phyloP scores from a whole-genome alignment of 1,139 yeast genomes.

The Yamadazyma kanchanaburiensis region DNA sequence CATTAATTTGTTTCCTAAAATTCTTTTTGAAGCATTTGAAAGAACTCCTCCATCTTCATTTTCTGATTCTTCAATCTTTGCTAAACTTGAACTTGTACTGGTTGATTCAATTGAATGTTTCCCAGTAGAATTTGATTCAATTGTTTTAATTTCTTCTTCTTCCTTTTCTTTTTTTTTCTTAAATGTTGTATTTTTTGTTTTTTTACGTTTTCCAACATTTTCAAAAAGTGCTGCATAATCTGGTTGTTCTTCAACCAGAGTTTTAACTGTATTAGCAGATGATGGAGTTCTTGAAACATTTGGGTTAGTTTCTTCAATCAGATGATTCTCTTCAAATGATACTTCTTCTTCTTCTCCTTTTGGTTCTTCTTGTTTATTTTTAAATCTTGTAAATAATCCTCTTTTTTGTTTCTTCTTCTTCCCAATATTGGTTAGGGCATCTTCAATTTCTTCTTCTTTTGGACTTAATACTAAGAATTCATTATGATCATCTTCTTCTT shows the following conservation, averaged over 20 bases:
- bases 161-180: conserved; percentile 4
- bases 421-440: conserved; percentile 16
- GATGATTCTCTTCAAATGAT: background rate
- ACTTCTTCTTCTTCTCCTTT: conserved; percentile 14
- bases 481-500: conserved; percentile 1
- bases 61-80: conserved; percentile 2
- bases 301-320: conserved; percentile 9
- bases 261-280: conserved; percentile 17
- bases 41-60: conserved; percentile 14
- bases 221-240: conserved; percentile 47
- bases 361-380: conserved; percentile 28
- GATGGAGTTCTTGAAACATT: conserved; percentile 24
- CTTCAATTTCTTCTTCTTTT: conserved; percentile 22
- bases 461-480: conserved; percentile 21
- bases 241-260: conserved; percentile 25
- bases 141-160: conserved; percentile 2
- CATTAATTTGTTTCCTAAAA: conserved; percentile 37
- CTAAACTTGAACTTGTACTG: background rate
- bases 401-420: conserved; percentile 33
- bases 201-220: conserved; percentile 43
- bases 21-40: conserved; percentile 37
- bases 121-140: conserved; percentile 13
- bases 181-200: conserved; percentile 17
- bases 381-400: conserved; percentile 41
- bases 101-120: background rate